These are phyloP conservation scores for Didymosphaeria variabile DNA, from an alignment of 2,329 filamentous ascomycete species.

Conservation along the genomic window DNA sequence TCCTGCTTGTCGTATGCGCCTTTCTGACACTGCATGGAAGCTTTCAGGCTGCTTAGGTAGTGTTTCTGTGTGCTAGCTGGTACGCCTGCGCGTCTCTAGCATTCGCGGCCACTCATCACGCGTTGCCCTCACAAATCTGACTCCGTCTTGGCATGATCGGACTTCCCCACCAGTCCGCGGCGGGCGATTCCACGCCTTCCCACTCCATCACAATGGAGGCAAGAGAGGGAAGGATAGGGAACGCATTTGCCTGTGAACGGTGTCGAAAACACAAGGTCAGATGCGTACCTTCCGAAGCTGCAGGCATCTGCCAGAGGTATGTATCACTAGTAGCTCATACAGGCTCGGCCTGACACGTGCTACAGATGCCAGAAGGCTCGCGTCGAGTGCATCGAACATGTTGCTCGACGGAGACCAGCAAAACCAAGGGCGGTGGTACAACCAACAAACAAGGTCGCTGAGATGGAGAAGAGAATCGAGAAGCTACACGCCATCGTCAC, in stretches of 20 bases:
- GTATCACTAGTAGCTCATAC: constrained; percentile 22
- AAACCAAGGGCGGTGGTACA: constrained; percentile 40
- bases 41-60: constrained; percentile 21
- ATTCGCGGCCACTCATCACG: constrained; percentile 3
- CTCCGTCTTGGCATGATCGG: constrained; percentile 46
- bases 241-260: constrained; percentile 49
- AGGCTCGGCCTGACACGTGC: constrained; percentile 42
- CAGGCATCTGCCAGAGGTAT: constrained; percentile 46
- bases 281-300: constrained; percentile 45
- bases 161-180: constrained; percentile 47
- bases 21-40: constrained; percentile 17
- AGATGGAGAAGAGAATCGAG: constrained; percentile 47
- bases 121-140: constrained; percentile 30
- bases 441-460: constrained; percentile 40
- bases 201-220: constrained; percentile 44
- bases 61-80: constrained; percentile 19
- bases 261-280: constrained; percentile 50
- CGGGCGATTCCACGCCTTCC: constrained; percentile 35
- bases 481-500: constrained; percentile 44
- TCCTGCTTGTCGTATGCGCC: constrained; percentile 17
- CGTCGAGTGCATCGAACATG: constrained; percentile 48
- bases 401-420: constrained; percentile 47
- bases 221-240: constrained; percentile 48
- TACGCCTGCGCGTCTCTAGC: constrained; percentile 9
- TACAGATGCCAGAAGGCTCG: constrained; percentile 48